These are phyloP conservation scores for Pholiota adiposa DNA, from an alignment of 1,284 basidiomycete species.

Conservation along the genomic window DNA sequence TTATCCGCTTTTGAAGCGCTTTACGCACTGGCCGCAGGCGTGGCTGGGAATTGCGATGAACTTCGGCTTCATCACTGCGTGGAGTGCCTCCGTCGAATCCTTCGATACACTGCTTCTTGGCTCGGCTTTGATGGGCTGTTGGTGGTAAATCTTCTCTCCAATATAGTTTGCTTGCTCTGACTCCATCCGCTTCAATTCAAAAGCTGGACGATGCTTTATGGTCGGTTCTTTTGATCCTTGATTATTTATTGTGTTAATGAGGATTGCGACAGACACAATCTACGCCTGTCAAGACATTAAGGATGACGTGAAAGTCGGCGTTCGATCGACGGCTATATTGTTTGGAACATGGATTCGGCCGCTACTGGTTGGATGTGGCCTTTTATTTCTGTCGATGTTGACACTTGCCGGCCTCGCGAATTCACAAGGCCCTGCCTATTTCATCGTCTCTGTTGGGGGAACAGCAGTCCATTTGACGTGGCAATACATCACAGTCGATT, in stretches of 20 bases:
- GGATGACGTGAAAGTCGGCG: slow-evolving; percentile 47
- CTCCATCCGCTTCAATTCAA: slow-evolving; percentile 14
- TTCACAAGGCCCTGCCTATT: slow-evolving; percentile 54
- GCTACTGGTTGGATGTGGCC: slow-evolving; percentile 55
- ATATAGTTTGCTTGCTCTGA: slow-evolving; percentile 4
- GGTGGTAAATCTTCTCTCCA: slow-evolving; percentile 42
- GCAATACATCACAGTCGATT: slow-evolving; percentile 60
- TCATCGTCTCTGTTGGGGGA: slow-evolving; percentile 57
- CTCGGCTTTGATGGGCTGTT: slow-evolving; percentile 43
- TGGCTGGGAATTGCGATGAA: slow-evolving; percentile 69
- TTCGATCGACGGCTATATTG: slow-evolving; percentile 46
- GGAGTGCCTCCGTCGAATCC: slow-evolving; percentile 45
- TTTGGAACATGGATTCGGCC: slow-evolving; percentile 57
- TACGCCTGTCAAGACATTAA: slow-evolving; percentile 50
- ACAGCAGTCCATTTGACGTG: slow-evolving; percentile 49
- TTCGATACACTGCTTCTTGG: slow-evolving; percentile 41
- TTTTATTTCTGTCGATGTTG: slow-evolving; percentile 53
- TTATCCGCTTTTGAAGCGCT: slow-evolving; percentile 56
- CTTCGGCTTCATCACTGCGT: slow-evolving; percentile 52
- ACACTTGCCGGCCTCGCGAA: slow-evolving; percentile 52
- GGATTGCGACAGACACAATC: slow-evolving; percentile 39
- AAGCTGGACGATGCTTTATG: slow-evolving; percentile 75
- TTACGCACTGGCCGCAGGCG: slow-evolving; percentile 82
- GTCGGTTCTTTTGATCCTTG: slow-evolving; percentile 28
- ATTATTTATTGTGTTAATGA: background rate